Evolutionary conservation across 495 filamentous ascomycete species (phyloP).

Genomic region (Penicillium simplicissimum): DNA sequence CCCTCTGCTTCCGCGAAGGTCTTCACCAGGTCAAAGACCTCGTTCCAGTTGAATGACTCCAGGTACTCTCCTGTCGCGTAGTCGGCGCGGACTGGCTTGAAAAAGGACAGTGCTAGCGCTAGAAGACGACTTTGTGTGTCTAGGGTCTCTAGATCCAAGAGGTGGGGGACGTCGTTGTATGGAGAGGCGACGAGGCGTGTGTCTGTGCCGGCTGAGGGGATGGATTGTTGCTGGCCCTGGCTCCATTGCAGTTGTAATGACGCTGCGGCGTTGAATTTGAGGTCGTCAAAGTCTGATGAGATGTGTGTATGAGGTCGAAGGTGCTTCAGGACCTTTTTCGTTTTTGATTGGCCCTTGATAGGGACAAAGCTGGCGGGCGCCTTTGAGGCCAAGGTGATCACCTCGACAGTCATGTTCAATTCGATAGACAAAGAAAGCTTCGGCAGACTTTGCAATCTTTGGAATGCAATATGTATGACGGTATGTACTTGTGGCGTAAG

Average conservation of each 20-base stretch:
- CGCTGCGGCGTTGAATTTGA: constrained; percentile 40
- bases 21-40: constrained; percentile 57
- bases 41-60: constrained; percentile 76
- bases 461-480: neutral
- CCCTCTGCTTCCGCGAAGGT: constrained; percentile 38
- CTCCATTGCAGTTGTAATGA: constrained; percentile 32
- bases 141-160: constrained; percentile 68
- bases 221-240: constrained; percentile 6
- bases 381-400: constrained; percentile 1
- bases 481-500: neutral
- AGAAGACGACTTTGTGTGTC: constrained; percentile 64
- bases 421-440: neutral
- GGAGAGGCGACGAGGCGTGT: constrained; percentile 65
- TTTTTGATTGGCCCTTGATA: neutral
- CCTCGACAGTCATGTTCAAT: constrained; percentile 18
- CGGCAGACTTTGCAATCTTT: neutral
- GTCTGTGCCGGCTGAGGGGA: constrained; percentile 16
- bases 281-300: constrained; percentile 35
- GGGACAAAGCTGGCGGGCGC: constrained; percentile 1
- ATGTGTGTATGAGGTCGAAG: constrained; percentile 35
- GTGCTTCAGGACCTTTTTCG: constrained; percentile 3
- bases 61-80: constrained; percentile 77
- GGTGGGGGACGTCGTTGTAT: constrained; percentile 65
- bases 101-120: constrained; percentile 64
- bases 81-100: constrained; percentile 61